phyloP scores from a whole-genome alignment of 176 grass and related monocot species.

The Raddia distichophylla region DNA sequence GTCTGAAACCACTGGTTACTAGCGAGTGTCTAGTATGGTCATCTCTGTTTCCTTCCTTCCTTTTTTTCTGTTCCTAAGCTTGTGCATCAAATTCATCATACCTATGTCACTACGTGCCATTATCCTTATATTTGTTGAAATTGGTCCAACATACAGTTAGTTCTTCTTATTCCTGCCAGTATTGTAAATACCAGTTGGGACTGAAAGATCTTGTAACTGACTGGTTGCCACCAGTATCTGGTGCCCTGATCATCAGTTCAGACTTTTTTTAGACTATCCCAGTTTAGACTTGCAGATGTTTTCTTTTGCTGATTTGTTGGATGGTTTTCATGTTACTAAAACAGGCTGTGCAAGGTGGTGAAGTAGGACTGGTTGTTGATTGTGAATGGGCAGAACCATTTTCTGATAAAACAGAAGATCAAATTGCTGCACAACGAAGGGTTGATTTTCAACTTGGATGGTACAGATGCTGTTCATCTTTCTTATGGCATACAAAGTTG shows the following conservation, averaged over 20 bases:
- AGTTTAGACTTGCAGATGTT: constrained; percentile 6
- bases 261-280: neutral
- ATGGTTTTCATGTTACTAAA: constrained; percentile 38
- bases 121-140: neutral
- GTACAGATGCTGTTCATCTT: constrained; percentile 43
- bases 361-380: constrained; percentile 85
- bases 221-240: neutral
- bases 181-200: neutral
- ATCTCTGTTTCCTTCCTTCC: neutral
- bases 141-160: neutral
- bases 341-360: constrained; percentile 85
- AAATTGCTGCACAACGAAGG: constrained; percentile 69
- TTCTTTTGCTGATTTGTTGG: constrained; percentile 32
- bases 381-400: constrained; percentile 97
- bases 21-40: neutral
- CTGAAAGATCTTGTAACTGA: neutral
- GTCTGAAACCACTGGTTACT: neutral
- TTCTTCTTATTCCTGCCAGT: neutral
- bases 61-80: neutral
- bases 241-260: neutral
- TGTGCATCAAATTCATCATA: neutral
- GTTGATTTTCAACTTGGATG: constrained; percentile 97
- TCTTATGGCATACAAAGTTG: neutral
- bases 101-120: neutral
- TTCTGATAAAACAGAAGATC: constrained; percentile 80